A percentile compares a stretch with the other conserved stretches of the same genome.
phyloP scores from a whole-genome alignment of 441 rosid species.

The Jatropha podagrica region DNA sequence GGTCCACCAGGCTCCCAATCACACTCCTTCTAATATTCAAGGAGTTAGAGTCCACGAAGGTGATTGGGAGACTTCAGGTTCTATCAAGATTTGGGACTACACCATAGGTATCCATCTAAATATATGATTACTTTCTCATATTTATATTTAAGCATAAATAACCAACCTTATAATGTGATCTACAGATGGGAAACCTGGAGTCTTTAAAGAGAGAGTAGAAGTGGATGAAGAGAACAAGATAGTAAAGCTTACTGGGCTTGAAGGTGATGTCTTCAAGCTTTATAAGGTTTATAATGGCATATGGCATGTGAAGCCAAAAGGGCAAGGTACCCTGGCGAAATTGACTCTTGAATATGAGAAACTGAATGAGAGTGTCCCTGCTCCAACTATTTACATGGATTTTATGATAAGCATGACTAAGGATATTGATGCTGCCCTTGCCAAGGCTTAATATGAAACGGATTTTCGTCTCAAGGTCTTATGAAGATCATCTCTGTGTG shows the following conservation, averaged over 20 bases:
- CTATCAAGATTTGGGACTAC: slow-evolving; percentile 28
- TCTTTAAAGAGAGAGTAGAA: slow-evolving; percentile 26
- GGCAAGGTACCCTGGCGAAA: slow-evolving; percentile 13
- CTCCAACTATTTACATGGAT: slow-evolving; percentile 29
- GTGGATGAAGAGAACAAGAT: slow-evolving; percentile 26
- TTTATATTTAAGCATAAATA: too few species aligned
- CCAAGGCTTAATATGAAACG: background rate
- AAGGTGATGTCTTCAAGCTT: slow-evolving; percentile 27
- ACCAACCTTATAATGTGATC: background rate
- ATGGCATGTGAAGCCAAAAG: slow-evolving; percentile 18
- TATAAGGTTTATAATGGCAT: slow-evolving; percentile 26
- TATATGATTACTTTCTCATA: background rate
- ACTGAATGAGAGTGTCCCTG: background rate
- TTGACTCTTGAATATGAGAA: slow-evolving; percentile 31
- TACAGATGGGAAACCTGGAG: slow-evolving; percentile 31
- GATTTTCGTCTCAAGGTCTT: too few species aligned
- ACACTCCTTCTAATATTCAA: slow-evolving; percentile 13
- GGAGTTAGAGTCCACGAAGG: slow-evolving; percentile 16
- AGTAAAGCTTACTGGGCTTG: slow-evolving; percentile 23
- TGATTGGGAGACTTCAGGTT: slow-evolving; percentile 25
- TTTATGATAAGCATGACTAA: slow-evolving; percentile 9
- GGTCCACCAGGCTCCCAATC: slow-evolving; percentile 12
- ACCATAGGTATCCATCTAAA: slow-evolving; percentile 14
- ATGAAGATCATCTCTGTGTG: too few species aligned
- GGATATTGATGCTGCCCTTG: background rate